Base-by-base conservation (phyloP, 176 grass and related monocot genomes). In the Alopecurus myosuroides region DNA sequence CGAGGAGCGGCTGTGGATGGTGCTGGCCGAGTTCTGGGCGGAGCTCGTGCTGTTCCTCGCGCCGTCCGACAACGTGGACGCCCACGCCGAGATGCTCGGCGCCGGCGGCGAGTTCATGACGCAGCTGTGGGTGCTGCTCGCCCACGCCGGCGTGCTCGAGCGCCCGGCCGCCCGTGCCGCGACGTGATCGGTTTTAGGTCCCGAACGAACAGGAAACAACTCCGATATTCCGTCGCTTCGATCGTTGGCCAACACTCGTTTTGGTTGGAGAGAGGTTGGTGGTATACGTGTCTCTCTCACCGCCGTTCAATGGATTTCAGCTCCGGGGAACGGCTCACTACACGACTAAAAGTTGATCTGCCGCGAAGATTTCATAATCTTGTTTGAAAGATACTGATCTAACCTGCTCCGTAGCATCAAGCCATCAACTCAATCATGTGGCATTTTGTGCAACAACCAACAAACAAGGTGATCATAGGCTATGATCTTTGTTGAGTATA, bases 31-130 rank as follows among this genome's bases (percentile, higher is more conserved):
- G 67, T 87, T 90, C 75, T 90, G 88, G 88, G 52, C 57, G 4
- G 85, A 90, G 69, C 22, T 90, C 14, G 1, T 87, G 14, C 40
- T 90, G 37, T 90, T 87, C 85, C 89, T 90, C 68, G 76, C 85
- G 49, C 85, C 85, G 15, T 90, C 89, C 10, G 81, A 90, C 40
- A 84, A 90, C 57, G 89, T 90, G 68, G 89, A 87, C 76, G 41
- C 68, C 48, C 89, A 87, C 39, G 85, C 58, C 29, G 89, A 90
- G 48, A 80, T 69, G 85, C 89, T 90, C 18, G 81, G 80, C 76
- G 85, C 85, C 58, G 85, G 85, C n/a, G 80, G 85, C 30, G 89
- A 87, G 80, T 90, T 90, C 80, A 90, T 87, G 85, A 90, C 89
- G 80, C 85, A 90, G 81, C 49, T 90, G 0, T 84, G 89, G 89